Evolutionary conservation across 2,329 filamentous ascomycete species (phyloP), one percentile per base, ranked within the genome.

Genomic region (Rhinocladiella similis): DNA sequence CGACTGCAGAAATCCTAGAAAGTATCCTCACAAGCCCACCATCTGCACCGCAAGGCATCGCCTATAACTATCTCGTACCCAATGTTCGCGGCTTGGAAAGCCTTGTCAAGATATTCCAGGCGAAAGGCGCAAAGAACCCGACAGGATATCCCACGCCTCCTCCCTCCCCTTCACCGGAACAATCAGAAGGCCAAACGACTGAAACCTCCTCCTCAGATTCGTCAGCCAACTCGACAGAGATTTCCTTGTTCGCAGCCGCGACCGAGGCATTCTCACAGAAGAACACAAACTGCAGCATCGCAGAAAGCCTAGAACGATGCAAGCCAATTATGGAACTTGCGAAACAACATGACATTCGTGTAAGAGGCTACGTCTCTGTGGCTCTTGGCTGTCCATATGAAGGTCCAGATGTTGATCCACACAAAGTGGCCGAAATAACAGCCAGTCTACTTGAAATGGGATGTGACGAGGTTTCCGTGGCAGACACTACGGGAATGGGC

Each of bases 401-500:
- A 72, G 84, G 84, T 0, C 83, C 83, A 0, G 77, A 86, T 53
- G 81, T 84, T 1, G 73, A 81, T 36, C 83, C 84, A 0, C 75
- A 81, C 63, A 80, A 78, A 53, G 84, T 87, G 2, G 84, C 84
- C 2, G 80, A 84, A 25, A 76, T 87, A 20, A 83, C 84, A 0
- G 79, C 82, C 0, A 79, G 75, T 5, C 71, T 87, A 38, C 74
- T 87, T 14, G 83, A 86, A 60, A 84, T 87, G 80, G 84, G 84
- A 16, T 84, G 83, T 5, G 81, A 85, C 61, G 83, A 87, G 66
- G 84, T 87, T 36, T 83, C 81, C 1, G 82, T 87, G 1, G 84
- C 83, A 1, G 84, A 87, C 62, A 87, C 84, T 1, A 87, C 84
- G 0, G 84, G 84, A 43, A 87, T 86, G 84, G 84, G 84, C 14